Evolutionary conservation across 805 yeast species (phyloP), one percentile per base, ranked within the genome.

Genomic region (Ascoidea asiatica): DNA sequence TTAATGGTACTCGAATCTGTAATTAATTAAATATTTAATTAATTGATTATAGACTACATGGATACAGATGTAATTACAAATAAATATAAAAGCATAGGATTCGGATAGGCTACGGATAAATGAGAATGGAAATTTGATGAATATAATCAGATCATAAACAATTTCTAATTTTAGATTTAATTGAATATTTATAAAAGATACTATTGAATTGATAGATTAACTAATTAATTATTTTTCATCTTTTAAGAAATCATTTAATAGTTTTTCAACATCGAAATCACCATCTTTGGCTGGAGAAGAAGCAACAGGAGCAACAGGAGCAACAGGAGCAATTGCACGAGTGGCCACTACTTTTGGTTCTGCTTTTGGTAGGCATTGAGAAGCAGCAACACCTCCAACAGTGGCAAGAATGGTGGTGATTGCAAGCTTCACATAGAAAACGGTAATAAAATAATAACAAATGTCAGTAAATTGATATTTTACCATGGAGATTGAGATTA

Each of bases 261-360:
- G 18, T 21, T 39, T 39, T 21, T 39, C 41, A n/a, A 39, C 13
- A 21, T 39, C 41, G 15, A 39, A 39, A 3, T 39, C 41, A 3
- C 18, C 41, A n/a, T 39, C 41, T 4, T 39, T 39, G n/a, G 41
- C 23, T 15, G 20, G 23, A 39, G 41, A 19, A n/a, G 33, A 8
- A 7, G 23, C 41, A 15, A 21, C 23, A 13, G 39, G 18, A 21
- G 41, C 35, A 17, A 22, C 35, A 4, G 29, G 35, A 21, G 29
- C 20, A 7, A 7, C 29, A 17, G 41, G 23, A 20, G 41, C 13
- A n/a, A 13, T 22, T 11, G 39, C 8, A 11, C 15, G 8, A n/a
- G 39, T 11, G 13, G 41, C 8, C n/a, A n/a, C n/a, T n/a, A n/a
- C n/a, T n/a, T n/a, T n/a, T 29, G 35, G 35, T 11, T 11, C 15